Conservation (phyloP, 169 alveolate genomes). For the Haemoproteus tartakovskyi region DNA sequence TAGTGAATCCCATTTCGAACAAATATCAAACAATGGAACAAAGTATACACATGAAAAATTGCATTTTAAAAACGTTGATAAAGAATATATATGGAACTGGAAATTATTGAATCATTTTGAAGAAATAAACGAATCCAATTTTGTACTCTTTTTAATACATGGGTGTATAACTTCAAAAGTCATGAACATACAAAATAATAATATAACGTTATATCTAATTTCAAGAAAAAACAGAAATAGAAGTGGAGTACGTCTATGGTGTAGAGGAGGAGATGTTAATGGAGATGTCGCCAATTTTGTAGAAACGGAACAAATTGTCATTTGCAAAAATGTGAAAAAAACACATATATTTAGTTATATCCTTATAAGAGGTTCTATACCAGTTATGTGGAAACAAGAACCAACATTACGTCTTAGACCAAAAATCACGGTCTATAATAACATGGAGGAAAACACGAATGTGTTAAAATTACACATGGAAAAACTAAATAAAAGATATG, state of each 20-base stretch:
- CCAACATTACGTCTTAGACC: conserved; percentile 54
- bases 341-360: conserved; percentile 80
- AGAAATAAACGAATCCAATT: conserved; percentile 15
- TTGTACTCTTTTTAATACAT: conserved; percentile 45
- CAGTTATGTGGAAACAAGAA: conserved; percentile 93
- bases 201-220: conserved; percentile 58
- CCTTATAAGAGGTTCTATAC: conserved; percentile 93
- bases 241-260: conserved; percentile 92
- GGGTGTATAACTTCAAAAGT: conserved; percentile 29
- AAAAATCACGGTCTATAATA: conserved; percentile 10
- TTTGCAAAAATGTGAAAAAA: conserved; percentile 69
- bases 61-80: conserved; percentile 19
- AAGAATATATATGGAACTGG: conserved; percentile 64
- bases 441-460: conserved; percentile 28
- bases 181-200: conserved; percentile 44
- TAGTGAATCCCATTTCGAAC: too few species aligned
- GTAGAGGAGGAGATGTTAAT: conserved; percentile 94
- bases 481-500: conserved; percentile 41
- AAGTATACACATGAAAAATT: too few species aligned
- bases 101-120: conserved; percentile 10
- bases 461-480: conserved; percentile 57
- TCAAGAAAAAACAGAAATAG: conserved; percentile 87
- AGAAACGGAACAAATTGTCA: conserved; percentile 90
- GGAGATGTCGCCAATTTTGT: conserved; percentile 95
- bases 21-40: too few species aligned